phyloP scores from a whole-genome alignment of 2,329 filamentous ascomycete species.

The Acephala macrosclerotiorum region DNA sequence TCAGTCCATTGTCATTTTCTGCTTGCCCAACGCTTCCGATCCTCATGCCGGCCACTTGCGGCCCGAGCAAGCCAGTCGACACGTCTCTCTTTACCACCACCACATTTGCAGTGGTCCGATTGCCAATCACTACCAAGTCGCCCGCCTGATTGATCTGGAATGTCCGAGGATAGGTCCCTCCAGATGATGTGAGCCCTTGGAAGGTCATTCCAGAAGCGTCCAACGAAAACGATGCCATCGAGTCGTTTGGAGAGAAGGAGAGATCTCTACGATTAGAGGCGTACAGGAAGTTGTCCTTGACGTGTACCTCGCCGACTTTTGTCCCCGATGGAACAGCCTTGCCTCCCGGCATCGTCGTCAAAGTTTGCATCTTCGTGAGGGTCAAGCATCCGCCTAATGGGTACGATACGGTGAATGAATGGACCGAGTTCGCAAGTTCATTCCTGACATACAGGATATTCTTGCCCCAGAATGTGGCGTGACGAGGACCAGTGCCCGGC shows the following conservation, averaged over 20 bases:
- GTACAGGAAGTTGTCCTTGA: slow-evolving; percentile 63
- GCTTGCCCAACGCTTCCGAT: slow-evolving; percentile 50
- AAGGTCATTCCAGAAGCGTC: slow-evolving; percentile 49
- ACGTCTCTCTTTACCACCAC: slow-evolving; percentile 50
- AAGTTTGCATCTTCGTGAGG: slow-evolving; percentile 53
- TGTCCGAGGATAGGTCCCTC: slow-evolving; percentile 53
- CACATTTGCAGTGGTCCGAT: slow-evolving; percentile 51
- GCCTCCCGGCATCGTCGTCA: slow-evolving; percentile 55
- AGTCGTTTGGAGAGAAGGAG: slow-evolving; percentile 59
- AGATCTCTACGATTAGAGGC: slow-evolving; percentile 68
- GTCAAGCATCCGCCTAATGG: slow-evolving; percentile 51
- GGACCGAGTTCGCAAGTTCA: slow-evolving; percentile 53
- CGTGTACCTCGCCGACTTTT: slow-evolving; percentile 62
- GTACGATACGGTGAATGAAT: slow-evolving; percentile 48
- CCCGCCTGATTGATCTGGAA: slow-evolving; percentile 53
- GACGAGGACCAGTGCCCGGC: slow-evolving; percentile 57
- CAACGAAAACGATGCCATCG: slow-evolving; percentile 50
- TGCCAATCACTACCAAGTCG: slow-evolving; percentile 51
- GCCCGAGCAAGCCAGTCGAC: slow-evolving; percentile 48
- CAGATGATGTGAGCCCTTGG: slow-evolving; percentile 50
- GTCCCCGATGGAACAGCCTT: slow-evolving; percentile 52
- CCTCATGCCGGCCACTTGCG: slow-evolving; percentile 49
- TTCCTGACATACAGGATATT: slow-evolving; percentile 50
- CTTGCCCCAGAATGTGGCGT: slow-evolving; percentile 54
- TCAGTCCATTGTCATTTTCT: slow-evolving; percentile 56